phyloP scores from a whole-genome alignment of 306 rosid species.

The Erythrophleum fordii region DNA sequence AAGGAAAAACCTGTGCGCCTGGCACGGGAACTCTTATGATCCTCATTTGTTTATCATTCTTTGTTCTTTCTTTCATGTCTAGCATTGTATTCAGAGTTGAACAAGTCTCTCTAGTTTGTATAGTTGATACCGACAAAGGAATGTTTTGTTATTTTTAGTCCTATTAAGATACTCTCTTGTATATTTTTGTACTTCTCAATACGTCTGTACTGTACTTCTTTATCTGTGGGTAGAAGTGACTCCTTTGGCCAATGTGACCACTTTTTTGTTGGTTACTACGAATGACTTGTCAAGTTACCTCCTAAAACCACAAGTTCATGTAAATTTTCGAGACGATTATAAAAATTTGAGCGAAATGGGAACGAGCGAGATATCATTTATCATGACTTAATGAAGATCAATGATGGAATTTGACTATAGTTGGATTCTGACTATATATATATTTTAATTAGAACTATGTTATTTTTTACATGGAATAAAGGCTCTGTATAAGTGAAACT shows the following conservation, averaged over 20 bases:
- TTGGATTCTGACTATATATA: neutral
- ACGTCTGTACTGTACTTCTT: slow-evolving; percentile 19
- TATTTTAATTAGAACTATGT: neutral
- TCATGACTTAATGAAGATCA: neutral
- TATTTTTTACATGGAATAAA: neutral
- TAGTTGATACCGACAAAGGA: slow-evolving; percentile 29
- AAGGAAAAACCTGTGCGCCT: slow-evolving; percentile 75
- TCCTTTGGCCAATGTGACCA: slow-evolving; percentile 16
- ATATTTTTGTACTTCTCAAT: slow-evolving; percentile 34
- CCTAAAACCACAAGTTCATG: slow-evolving; percentile 7
- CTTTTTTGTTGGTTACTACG: neutral
- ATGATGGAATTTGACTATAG: neutral
- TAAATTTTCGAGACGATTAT: neutral
- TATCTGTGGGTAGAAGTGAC: slow-evolving; percentile 15
- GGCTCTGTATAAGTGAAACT: neutral
- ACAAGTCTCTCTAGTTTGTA: slow-evolving; percentile 33
- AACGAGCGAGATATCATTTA: neutral
- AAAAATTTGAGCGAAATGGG: too few relatives aligned
- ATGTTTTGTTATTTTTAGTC: slow-evolving; percentile 28
- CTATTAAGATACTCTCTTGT: slow-evolving; percentile 42
- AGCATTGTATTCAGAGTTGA: slow-evolving; percentile 38
- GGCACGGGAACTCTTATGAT: slow-evolving; percentile 68
- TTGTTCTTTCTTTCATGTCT: slow-evolving; percentile 45
- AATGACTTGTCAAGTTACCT: neutral
- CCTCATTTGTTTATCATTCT: slow-evolving; percentile 23